Evolutionary conservation across 371 early-diverging fungal species (phyloP).

Genomic region (Zopfochytrium polystomum): DNA sequence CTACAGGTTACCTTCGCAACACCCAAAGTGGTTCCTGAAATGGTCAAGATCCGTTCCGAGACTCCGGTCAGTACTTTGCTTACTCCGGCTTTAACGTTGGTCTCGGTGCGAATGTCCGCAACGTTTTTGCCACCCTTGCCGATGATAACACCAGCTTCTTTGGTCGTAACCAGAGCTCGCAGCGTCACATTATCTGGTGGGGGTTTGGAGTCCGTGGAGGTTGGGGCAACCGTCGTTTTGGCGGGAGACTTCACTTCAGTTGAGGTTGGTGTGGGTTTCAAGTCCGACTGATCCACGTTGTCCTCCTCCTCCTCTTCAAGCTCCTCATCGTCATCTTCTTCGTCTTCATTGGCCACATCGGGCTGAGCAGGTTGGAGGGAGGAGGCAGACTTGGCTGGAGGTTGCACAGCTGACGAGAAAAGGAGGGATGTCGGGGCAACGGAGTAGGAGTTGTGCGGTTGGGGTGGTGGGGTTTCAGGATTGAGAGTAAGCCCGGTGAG

Average conservation of each 20-base stretch:
- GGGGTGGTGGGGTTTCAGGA: slow-evolving; percentile 30
- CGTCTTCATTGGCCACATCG: slow-evolving; percentile 2
- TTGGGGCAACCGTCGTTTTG: not conserved
- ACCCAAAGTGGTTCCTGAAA: slow-evolving; percentile 68
- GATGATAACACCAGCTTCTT: slow-evolving; percentile 91
- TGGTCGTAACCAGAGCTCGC: slow-evolving; percentile 78
- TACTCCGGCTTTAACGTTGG: slow-evolving; percentile 80
- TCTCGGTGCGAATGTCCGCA: slow-evolving; percentile 70
- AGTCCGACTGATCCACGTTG: slow-evolving; percentile 1
- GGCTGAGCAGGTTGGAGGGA: not conserved
- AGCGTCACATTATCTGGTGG: slow-evolving; percentile 51
- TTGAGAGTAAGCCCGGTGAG: slow-evolving; percentile 39
- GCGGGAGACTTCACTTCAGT: too few species aligned
- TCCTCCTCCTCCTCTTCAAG: too few species aligned
- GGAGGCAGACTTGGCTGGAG: not conserved
- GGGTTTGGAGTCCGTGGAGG: not conserved
- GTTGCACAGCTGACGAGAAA: not conserved
- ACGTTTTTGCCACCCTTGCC: slow-evolving; percentile 85
- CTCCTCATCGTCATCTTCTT: slow-evolving; percentile 10
- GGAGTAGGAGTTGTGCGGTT: slow-evolving; percentile 17
- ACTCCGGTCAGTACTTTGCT: slow-evolving; percentile 79
- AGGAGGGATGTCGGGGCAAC: not conserved
- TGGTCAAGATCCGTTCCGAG: slow-evolving; percentile 79
- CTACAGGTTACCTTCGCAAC: slow-evolving; percentile 63
- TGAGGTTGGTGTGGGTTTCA: not conserved